These are phyloP conservation scores for Populus tomentosa DNA, from an alignment of 441 rosid species.

Conservation along the genomic window DNA sequence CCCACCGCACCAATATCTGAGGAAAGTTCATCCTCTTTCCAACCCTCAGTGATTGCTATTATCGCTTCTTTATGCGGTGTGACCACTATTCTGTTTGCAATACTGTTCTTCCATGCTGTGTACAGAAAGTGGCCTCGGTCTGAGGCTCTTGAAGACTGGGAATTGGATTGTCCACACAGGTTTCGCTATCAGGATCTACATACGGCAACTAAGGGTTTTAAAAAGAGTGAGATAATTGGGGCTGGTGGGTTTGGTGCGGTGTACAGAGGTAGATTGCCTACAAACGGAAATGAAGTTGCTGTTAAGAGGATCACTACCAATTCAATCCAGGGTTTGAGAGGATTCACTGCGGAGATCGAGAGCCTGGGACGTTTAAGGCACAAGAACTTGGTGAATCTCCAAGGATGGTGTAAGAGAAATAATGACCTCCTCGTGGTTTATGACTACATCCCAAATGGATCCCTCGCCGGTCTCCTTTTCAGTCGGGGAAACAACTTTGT, in stretches of 20 bases:
- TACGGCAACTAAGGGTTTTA: conserved; percentile 61
- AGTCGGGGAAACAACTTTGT: conserved; percentile 20
- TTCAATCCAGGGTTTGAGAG: conserved; percentile 66
- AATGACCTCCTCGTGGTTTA: conserved; percentile 59
- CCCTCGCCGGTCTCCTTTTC: conserved; percentile 53
- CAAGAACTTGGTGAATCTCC: conserved; percentile 67
- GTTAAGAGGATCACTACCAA: conserved; percentile 59
- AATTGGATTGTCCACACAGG: conserved; percentile 69
- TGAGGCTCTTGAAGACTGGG: conserved; percentile 71
- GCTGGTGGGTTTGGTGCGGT: conserved; percentile 68
- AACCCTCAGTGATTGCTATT: too few species aligned
- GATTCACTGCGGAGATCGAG: conserved; percentile 73
- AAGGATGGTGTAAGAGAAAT: conserved; percentile 73
- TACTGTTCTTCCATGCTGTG: conserved; percentile 22
- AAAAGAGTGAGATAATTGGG: conserved; percentile 52
- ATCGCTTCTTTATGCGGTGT: too few species aligned
- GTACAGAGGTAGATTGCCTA: conserved; percentile 46
- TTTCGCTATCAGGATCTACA: conserved; percentile 54
- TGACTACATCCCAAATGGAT: conserved; percentile 65
- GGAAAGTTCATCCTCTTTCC: too few species aligned
- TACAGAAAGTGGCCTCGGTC: conserved; percentile 15
- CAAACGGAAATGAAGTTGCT: conserved; percentile 38
- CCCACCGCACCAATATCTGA: too few species aligned
- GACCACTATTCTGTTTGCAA: conserved; percentile 27
- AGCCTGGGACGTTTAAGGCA: conserved; percentile 67